Base-by-base conservation (phyloP, 768 basidiomycete genomes). In the Solioccasus polychromus region DNA sequence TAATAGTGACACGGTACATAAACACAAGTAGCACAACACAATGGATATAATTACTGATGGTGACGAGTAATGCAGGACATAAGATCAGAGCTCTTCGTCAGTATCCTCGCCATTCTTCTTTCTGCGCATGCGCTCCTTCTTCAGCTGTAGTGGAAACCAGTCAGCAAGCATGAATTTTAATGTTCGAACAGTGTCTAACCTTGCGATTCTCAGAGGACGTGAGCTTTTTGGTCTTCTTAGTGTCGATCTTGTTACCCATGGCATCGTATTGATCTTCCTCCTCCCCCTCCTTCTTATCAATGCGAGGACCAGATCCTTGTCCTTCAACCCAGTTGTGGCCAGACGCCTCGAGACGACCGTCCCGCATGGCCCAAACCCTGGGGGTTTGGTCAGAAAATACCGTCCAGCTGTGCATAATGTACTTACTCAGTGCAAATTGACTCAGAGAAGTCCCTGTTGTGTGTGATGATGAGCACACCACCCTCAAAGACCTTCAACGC, bases 291-390 rank as follows among this genome's bases (percentile, higher is more conserved):
- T 80, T 80, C 82, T 92, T 88, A 80, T 96, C 96, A 59, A 99
- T 98, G 47, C 94, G 84, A 35, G 92, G 69, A 10, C 95, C 95
- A 17, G 92, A 78, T 45, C 96, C 96, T 70, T 99, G 96, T 38
- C 96, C 96, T 72, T 98, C 96, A 62, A 96, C 92, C 95, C 94
- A 96, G 81, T 96, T 95, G 79, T 95, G 92, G 51, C 93, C 94
- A 35, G 94, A 97, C 6, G 95, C 92, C 75, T 94, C 92, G 53
- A 98, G 83, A 58, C 76, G 84, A 61, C 96, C 96, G 66, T 98
- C 92, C 40, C 88, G 85, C 96, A 98, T 99, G 31, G 96, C 95
- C 96, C 96, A 98, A 32, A 98, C 93, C 75, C 74, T 75, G 11
- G 23, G 19, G 45, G 35, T 6, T 45, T 4, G 17, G 36, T 52